Base-by-base conservation (phyloP, 2,329 filamentous ascomycete species). In the Calonectria multiphialidica region DNA sequence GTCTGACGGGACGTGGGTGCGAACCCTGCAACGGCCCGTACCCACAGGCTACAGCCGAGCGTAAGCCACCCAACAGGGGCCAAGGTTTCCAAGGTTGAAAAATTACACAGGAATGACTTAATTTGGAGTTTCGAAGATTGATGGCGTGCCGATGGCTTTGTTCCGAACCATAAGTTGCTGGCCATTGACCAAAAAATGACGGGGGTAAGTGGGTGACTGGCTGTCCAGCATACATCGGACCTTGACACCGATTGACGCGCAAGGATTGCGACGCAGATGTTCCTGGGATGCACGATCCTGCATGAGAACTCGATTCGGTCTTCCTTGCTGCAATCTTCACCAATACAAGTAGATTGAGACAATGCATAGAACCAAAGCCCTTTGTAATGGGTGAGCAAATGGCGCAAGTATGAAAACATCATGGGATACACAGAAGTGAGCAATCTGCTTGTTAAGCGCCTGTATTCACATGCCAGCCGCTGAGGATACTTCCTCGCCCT, bases 11-110 rank as follows among this genome's bases (percentile, higher is more conserved):
- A 44, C 37, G 35, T 47, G 45, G n/a, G 35, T 10, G 35, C 35
- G 10, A 63, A 47, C 42, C 42, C 59, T 63, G 59, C 40, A 40
- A 47, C 64, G 40, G 59, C 40, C 61, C 61, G 59, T 59, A 65
- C 49, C 67, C 67, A 70, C 67, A 65, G 35, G 33, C 45, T 47
- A 69, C 66, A 63, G 62, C 67, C 49, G 49, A 64, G 67, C 59
- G 40, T 37, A 40, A 70, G 59, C 67, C 67, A 70, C 67, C 9
- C 21, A 55, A 35, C 59, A 16, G 37, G 49, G 53, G n/a, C 44
- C 25, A 57, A 64, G 30, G 33, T 55, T 69, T 33, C 8, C 18
- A 8, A 33, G 42, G 30, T 18, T 49, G n/a, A 64, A 64, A 23
- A 49, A 25, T 5, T n/a, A 23, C 5, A n/a, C 5, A n/a, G 16